phyloP scores from a whole-genome alignment of 2,329 filamentous ascomycete genomes.

The Colletotrichum lentis region DNA sequence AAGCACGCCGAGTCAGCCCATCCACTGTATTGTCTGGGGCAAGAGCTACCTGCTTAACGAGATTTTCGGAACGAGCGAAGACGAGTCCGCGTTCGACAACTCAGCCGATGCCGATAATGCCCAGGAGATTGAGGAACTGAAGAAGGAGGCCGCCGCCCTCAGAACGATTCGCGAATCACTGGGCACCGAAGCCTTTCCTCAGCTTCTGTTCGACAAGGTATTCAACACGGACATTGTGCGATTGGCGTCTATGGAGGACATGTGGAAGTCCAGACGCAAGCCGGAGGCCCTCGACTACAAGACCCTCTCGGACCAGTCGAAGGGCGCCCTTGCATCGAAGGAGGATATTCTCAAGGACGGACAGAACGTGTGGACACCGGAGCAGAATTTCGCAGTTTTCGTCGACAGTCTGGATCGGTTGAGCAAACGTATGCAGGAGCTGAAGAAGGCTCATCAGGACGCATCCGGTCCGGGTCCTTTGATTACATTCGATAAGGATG shows the following conservation, averaged over 20 bases:
- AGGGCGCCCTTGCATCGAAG: constrained; percentile 57
- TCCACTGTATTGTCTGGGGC: constrained; percentile 98
- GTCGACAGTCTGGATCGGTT: constrained; percentile 82
- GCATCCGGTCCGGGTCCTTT: constrained; percentile 65
- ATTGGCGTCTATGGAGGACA: constrained; percentile 86
- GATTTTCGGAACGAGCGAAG: constrained; percentile 90
- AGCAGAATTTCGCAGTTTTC: constrained; percentile 87
- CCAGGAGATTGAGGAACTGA: constrained; percentile 86
- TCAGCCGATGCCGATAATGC: constrained; percentile 83
- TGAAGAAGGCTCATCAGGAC: constrained; percentile 59
- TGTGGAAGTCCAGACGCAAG: constrained; percentile 87
- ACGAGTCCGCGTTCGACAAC: constrained; percentile 82
- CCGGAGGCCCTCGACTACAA: constrained; percentile 79
- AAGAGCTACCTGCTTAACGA: constrained; percentile 97
- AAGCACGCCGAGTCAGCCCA: constrained; percentile 93
- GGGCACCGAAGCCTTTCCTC: constrained; percentile 78
- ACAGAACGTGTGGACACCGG: constrained; percentile 80
- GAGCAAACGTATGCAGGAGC: constrained; percentile 73
- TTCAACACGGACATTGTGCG: constrained; percentile 86
- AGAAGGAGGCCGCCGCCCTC: constrained; percentile 82
- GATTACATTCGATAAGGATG: constrained; percentile 95
- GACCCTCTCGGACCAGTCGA: constrained; percentile 62
- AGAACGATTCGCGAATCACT: constrained; percentile 84
- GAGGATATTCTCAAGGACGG: constrained; percentile 69
- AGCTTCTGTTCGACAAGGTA: constrained; percentile 90